Base-by-base conservation (phyloP, 2,329 filamentous ascomycete genomes). In the Trichophyton mentagrophytes region DNA sequence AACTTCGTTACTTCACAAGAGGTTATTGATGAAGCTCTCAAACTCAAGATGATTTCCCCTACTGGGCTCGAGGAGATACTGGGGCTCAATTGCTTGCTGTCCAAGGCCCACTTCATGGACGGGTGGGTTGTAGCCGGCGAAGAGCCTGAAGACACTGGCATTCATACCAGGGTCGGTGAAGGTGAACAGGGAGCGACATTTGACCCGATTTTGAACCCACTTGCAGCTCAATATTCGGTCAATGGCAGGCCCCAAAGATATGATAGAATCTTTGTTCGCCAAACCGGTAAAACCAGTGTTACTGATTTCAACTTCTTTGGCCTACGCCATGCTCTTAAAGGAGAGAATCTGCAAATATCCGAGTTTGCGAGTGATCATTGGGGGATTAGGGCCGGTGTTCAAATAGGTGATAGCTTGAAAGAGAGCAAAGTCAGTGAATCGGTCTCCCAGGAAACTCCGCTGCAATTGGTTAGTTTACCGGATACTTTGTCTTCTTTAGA, bases 121-220 rank as follows among this genome's bases (percentile, higher is more conserved):
- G 69, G 77, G 0, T 85, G 82, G 80, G 65, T 74, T 0, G 71
- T 75, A 30, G 74, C 78, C 13, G 74, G 77, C 17, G 67, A 79
- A 0, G 74, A 77, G 47, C 71, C 71, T 6, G 74, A 75, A 1
- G 77, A 79, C 42, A 74, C 72, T 66, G 38, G 59, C 62, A 15
- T 60, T 62, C 6, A 57, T 65, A 4, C 66, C 70, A 9, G 73
- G 77, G 15, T 63, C 0, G 78, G 77, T 33, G 79, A 82, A 59
- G 85, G 84, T 1, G 84, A 87, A 67, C 77, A 83, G 63, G 85
- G 84, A 1, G 82, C 83, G 2, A 88, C 85, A 0, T 87, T 85
- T 67, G 80, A 87, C 66, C 84, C 84, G 0, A 71, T 71, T 1
- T 71, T 71, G 4, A 88, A 88, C 65, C 68, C 70, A 0, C 73